Conservation (phyloP, 768 basidiomycete species). For the Strobilomyces dryophilus region DNA sequence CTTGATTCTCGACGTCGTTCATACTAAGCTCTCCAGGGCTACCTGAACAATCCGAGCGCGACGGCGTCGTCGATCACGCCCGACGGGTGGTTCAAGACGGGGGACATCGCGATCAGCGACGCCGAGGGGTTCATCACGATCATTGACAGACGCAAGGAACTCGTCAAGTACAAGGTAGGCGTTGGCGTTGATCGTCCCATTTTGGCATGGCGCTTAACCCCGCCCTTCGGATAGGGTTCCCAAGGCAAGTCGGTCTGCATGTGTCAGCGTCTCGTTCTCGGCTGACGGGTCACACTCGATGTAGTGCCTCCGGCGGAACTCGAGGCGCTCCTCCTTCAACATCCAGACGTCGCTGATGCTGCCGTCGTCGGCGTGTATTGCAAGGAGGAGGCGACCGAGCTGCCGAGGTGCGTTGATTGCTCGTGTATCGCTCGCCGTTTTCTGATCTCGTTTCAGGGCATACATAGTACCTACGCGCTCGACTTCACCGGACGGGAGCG, state of each 20-base stretch:
- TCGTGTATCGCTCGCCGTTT: too few species aligned
- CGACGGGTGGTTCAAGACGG: conserved; percentile 86
- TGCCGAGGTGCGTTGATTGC: conserved; percentile 51
- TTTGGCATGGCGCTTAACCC: conserved; percentile 6
- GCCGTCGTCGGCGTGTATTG: conserved; percentile 77
- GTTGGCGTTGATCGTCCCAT: neutral
- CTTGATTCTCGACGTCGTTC: neutral
- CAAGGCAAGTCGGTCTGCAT: conserved; percentile 46
- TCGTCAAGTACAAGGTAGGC: conserved; percentile 68
- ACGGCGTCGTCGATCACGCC: conserved; percentile 64
- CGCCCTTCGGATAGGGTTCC: conserved; percentile 57
- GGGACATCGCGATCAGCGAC: conserved; percentile 71
- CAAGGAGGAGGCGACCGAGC: conserved; percentile 69
- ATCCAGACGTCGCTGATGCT: conserved; percentile 72
- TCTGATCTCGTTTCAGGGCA: conserved; percentile 38
- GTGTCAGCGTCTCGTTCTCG: neutral
- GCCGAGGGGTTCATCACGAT: conserved; percentile 70
- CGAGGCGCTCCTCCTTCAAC: conserved; percentile 69
- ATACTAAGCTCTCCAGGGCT: conserved; percentile 45
- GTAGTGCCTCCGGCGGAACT: conserved; percentile 85
- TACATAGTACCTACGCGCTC: conserved; percentile 42
- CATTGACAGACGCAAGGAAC: conserved; percentile 69
- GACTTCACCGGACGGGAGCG: conserved; percentile 15
- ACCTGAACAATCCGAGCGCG: conserved; percentile 66
- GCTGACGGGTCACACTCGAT: neutral